Percentiles rank a stretch among this genome's conserved stretches.
These are phyloP conservation scores for Geranomyces variabilis DNA, from an alignment of 192 early-diverging fungal genomes.

Conservation along the genomic window DNA sequence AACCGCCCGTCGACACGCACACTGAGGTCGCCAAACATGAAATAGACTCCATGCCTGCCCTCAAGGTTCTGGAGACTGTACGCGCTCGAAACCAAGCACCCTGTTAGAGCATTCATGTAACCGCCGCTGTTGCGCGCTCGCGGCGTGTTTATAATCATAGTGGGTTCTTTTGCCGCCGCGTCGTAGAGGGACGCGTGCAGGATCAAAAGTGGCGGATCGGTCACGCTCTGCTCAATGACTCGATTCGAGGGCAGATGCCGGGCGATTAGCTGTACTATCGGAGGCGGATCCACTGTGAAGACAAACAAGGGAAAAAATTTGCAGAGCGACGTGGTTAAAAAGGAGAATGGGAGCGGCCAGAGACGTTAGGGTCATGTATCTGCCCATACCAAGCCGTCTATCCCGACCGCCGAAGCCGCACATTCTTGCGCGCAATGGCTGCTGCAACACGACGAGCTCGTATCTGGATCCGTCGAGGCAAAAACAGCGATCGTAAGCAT, in stretches of 20 bases:
- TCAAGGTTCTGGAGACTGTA: slow-evolving; percentile 27
- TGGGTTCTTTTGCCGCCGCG: not conserved
- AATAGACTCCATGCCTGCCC: slow-evolving; percentile 40
- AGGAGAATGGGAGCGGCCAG: not conserved
- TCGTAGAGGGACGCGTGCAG: slow-evolving; percentile 20
- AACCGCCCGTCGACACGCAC: slow-evolving; percentile 42
- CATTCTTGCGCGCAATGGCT: slow-evolving; percentile 42
- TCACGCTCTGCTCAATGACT: slow-evolving; percentile 9
- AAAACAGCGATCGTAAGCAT: too few species aligned
- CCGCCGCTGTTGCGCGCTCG: not conserved
- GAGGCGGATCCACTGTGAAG: slow-evolving; percentile 21
- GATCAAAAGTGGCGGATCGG: slow-evolving; percentile 19
- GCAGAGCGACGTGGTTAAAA: not conserved
- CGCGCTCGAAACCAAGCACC: slow-evolving; percentile 26
- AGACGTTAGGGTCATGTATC: not conserved
- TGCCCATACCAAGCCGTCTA: slow-evolving; percentile 17
- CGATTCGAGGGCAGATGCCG: slow-evolving; percentile 18
- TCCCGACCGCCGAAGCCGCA: slow-evolving; percentile 40
- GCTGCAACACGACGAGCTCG: slow-evolving; percentile 42
- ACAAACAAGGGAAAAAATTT: not conserved
- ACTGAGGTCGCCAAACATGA: slow-evolving; percentile 51
- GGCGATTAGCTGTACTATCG: slow-evolving; percentile 21
- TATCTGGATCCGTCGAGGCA: slow-evolving; percentile 9
- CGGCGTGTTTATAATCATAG: slow-evolving; percentile 18
- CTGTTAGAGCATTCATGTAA: slow-evolving; percentile 32